Evolutionary conservation across 257 asterid species (phyloP), one percentile per base, ranked within the genome.

Genomic region (Salvia splendens): DNA sequence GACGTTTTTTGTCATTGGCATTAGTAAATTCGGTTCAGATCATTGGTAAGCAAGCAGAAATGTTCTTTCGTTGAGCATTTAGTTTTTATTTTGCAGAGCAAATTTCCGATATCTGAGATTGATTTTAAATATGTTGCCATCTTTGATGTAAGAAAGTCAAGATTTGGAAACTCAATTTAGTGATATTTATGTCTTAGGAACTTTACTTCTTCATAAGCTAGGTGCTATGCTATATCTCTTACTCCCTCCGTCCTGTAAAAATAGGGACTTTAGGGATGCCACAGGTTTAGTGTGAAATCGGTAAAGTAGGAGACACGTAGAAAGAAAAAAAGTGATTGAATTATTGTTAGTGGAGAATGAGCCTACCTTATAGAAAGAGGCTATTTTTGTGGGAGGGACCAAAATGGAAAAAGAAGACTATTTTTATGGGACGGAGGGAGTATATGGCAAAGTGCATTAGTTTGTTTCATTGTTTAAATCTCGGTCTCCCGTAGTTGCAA

Each of bases 21-120:
- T 61, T 51, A 8, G 61, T 30, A 14, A 53, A 67, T 46, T 28
- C 40, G 32, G 51, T 46, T 67, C 11, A 60, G 42, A 66, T 73
- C 12, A 60, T 20, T 14, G 36, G 32, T 51, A 57, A 63, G 40
- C 14, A 4, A 17, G 30, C 32, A 48, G 55, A 56, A 69, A 17
- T 58, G 60, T 65, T 6, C 49, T 2, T 59, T 59, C 38, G 17
- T 33, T 17, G 33, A 59, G 12, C 20, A 43, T 33, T 73, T 32
- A 6, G 16, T 11, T 47, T 32, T 49, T 41, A 15, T 47, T 32
- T 49, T 41, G 57, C 49, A 24, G 30, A 24, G 30, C 30, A 24
- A 24, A 24, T 24, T 24, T 24, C 30, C 30, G 30, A 24, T 24
- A 24, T 24, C 30, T 24, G 30, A 24, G 30, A 24, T 24, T 24